Percentiles rank a stretch among this genome's conserved stretches.
phyloP scores from a whole-genome alignment of 345 rosid species.

The Camelina neglecta region DNA sequence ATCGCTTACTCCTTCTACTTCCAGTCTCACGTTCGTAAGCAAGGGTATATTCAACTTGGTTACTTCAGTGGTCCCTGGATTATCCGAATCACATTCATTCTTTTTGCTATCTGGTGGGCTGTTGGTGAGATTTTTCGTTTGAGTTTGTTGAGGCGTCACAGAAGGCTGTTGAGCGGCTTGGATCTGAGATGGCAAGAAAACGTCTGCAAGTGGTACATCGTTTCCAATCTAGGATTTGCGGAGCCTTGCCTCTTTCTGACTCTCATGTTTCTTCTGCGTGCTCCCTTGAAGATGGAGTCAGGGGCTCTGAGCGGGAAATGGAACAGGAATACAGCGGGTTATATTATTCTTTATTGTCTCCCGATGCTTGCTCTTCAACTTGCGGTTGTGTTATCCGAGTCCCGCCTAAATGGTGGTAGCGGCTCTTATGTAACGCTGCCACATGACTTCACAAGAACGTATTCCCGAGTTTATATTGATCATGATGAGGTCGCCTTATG shows the following conservation, averaged over 20 bases:
- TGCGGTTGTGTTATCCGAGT: slow-evolving; percentile 64
- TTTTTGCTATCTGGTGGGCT: slow-evolving; percentile 87
- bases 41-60: slow-evolving; percentile 60
- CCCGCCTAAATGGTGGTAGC: slow-evolving; percentile 59
- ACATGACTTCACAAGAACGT: slow-evolving; percentile 66
- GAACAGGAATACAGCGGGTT: slow-evolving; percentile 74
- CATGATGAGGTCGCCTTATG: slow-evolving; percentile 59
- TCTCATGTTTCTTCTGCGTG: slow-evolving; percentile 82
- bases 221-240: slow-evolving; percentile 92
- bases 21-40: slow-evolving; percentile 71
- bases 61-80: slow-evolving; percentile 95
- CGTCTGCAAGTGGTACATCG: slow-evolving; percentile 86
- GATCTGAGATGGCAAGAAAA: slow-evolving; percentile 81
- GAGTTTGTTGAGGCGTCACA: slow-evolving; percentile 69
- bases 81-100: slow-evolving; percentile 68
- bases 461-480: slow-evolving; percentile 39
- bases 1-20: slow-evolving; percentile 79
- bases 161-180: slow-evolving; percentile 59
- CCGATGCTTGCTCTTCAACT: slow-evolving; percentile 91
- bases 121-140: slow-evolving; percentile 80
- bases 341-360: slow-evolving; percentile 71
- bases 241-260: slow-evolving; percentile 96
- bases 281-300: slow-evolving; percentile 79
- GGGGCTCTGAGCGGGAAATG: slow-evolving; percentile 74
- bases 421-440: slow-evolving; percentile 58